phyloP scores from a whole-genome alignment of 768 basidiomycete genomes.

The Auriscalpium microsporum region DNA sequence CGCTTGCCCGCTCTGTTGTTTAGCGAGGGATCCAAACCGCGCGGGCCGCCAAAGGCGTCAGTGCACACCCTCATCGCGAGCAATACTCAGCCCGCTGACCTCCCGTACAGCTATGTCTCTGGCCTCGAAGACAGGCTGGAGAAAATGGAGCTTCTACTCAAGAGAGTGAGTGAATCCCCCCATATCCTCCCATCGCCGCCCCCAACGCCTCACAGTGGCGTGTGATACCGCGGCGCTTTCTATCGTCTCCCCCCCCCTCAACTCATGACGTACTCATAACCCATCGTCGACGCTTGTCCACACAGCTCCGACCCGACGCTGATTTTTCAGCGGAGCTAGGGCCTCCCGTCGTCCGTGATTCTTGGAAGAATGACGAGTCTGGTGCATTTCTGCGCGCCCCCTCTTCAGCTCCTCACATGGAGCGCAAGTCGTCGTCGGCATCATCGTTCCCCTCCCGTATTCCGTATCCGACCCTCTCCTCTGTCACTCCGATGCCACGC shows the following conservation, averaged over 20 bases:
- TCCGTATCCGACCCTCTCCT: conserved; percentile 2
- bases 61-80: conserved; percentile 9
- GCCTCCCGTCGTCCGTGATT: conserved; percentile 50
- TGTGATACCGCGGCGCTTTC: not conserved
- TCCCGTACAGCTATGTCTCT: conserved; percentile 22
- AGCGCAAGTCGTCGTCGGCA: conserved; percentile 1
- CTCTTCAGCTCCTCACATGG: not conserved
- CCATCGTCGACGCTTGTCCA: not conserved
- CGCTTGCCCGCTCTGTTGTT: not conserved
- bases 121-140: conserved; percentile 29
- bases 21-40: conserved; percentile 29
- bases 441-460: not conserved
- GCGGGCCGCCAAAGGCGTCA: conserved; percentile 33
- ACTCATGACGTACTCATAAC: not conserved
- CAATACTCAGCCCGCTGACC: not conserved
- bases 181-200: not conserved
- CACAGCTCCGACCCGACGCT: conserved; percentile 50
- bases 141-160: conserved; percentile 28
- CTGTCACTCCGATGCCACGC: not conserved
- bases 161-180: conserved; percentile 24
- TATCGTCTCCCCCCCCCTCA: too few species aligned
- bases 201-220: not conserved
- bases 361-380: conserved; percentile 42
- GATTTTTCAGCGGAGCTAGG: conserved; percentile 60
- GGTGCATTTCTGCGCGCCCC: not conserved